Conservation (phyloP, 768 basidiomycete genomes). For the Kwoniella dejecticola region DNA sequence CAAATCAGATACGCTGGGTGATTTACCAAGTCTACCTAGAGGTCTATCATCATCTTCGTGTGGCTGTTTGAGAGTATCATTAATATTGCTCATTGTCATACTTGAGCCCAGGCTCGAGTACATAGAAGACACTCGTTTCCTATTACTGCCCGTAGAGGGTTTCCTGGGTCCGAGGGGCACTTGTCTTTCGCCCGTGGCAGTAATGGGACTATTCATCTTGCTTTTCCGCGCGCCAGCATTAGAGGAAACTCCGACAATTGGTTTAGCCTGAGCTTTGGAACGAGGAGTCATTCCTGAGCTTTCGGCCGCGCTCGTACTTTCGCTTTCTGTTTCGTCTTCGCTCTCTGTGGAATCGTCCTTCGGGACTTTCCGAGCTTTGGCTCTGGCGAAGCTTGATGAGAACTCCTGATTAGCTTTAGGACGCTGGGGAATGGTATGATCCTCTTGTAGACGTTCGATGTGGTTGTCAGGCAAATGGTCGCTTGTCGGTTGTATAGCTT, state of each 20-base stretch:
- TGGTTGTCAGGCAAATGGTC: no score
- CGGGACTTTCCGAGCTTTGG: constrained; percentile 1
- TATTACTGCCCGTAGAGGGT: constrained; percentile 2
- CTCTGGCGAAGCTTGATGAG: constrained; percentile 10
- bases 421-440: neutral
- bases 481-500: no score
- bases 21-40: constrained; percentile 17
- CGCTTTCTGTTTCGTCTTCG: constrained; percentile 15
- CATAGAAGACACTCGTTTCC: constrained; percentile 10
- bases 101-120: no score
- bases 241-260: neutral
- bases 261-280: neutral
- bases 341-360: constrained; percentile 4
- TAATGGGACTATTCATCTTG: neutral
- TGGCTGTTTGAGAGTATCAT: neutral
- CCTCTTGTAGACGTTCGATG: neutral
- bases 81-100: neutral
- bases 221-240: neutral
- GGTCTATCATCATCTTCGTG: constrained; percentile 25
- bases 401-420: neutral
- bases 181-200: neutral
- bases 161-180: constrained; percentile 17
- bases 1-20: constrained; percentile 4
- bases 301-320: constrained; percentile 3
- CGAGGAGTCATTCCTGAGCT: neutral